Conservation (phyloP, 306 rosid genomes). For the Cicer cuneatum region DNA sequence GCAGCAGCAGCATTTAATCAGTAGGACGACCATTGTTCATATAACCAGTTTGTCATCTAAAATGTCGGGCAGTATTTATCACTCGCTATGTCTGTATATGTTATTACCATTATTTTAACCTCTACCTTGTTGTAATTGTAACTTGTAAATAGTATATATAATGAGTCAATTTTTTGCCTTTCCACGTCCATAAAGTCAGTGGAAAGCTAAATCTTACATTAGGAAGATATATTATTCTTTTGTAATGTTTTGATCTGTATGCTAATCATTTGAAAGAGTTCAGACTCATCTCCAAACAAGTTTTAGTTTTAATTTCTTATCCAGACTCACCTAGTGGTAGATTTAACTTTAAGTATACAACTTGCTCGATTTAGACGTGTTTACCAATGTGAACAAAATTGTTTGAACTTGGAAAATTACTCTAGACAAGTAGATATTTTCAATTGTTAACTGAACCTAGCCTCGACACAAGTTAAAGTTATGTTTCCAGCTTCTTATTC, state of each 20-base stretch:
- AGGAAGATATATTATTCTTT: conserved; percentile 40
- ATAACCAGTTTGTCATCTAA: conserved; percentile 38
- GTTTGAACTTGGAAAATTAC: conserved; percentile 5
- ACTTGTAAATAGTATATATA: conserved; percentile 11
- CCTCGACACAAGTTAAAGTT: not conserved
- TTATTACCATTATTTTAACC: conserved; percentile 16
- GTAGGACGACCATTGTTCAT: conserved; percentile 38
- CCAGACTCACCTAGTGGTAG: conserved; percentile 5
- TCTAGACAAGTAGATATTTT: not conserved
- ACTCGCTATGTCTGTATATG: conserved; percentile 37
- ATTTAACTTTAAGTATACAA: not conserved
- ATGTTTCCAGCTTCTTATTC: not conserved
- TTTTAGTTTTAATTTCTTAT: conserved; percentile 2
- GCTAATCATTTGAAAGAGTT: conserved; percentile 35
- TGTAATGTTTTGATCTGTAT: conserved; percentile 24
- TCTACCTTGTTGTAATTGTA: conserved; percentile 22
- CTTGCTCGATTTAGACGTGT: not conserved
- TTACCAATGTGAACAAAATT: not conserved
- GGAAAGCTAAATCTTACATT: conserved; percentile 37
- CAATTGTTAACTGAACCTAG: not conserved
- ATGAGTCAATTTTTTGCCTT: conserved; percentile 27
- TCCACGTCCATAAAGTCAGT: conserved; percentile 36
- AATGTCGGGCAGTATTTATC: conserved; percentile 32
- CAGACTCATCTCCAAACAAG: not conserved
- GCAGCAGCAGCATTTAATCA: not conserved